Evolutionary conservation across 75 land plant genomes (phyloP).

Genomic region (Selaginella moellendorffii): DNA sequence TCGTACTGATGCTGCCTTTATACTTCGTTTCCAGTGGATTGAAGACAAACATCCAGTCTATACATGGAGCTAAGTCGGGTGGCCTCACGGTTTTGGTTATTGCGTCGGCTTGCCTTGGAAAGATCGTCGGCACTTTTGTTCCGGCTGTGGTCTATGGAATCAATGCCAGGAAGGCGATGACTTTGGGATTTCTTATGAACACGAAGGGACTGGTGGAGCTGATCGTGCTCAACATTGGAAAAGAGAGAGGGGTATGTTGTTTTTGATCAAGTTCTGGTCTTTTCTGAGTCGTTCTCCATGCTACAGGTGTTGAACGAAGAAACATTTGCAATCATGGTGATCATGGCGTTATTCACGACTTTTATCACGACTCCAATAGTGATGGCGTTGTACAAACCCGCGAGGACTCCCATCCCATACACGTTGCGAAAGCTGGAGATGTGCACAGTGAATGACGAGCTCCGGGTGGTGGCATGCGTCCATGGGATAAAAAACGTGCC

Average conservation of each 20-base stretch:
- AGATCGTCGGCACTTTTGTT: slow-evolving; percentile 37
- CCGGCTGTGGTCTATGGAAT: slow-evolving; percentile 20
- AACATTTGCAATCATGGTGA: slow-evolving; percentile 43
- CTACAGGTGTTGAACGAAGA: slow-evolving; percentile 61
- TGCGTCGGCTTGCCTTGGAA: slow-evolving; percentile 32
- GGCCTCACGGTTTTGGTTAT: slow-evolving; percentile 33
- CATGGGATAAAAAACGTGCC: slow-evolving; percentile 51
- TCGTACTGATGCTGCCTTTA: slow-evolving; percentile 35
- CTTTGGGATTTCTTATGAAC: slow-evolving; percentile 42
- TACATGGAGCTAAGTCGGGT: slow-evolving; percentile 22
- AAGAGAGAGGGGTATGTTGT: slow-evolving; percentile 43
- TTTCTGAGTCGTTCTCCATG: not conserved
- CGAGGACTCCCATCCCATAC: slow-evolving; percentile 27
- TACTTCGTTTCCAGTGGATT: slow-evolving; percentile 52
- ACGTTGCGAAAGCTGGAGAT: slow-evolving; percentile 27
- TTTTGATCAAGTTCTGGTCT: no score
- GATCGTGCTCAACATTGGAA: slow-evolving; percentile 50
- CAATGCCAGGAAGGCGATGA: slow-evolving; percentile 26
- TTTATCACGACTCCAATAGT: slow-evolving; percentile 58
- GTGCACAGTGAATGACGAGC: slow-evolving; percentile 29
- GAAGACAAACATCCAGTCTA: slow-evolving; percentile 33
- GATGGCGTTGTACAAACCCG: slow-evolving; percentile 41
- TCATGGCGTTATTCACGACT: slow-evolving; percentile 64
- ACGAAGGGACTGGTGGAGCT: slow-evolving; percentile 53
- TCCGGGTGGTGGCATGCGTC: slow-evolving; percentile 56